Evolutionary conservation across 2,329 filamentous ascomycete species (phyloP).

Genomic region (Epichloe typhina): DNA sequence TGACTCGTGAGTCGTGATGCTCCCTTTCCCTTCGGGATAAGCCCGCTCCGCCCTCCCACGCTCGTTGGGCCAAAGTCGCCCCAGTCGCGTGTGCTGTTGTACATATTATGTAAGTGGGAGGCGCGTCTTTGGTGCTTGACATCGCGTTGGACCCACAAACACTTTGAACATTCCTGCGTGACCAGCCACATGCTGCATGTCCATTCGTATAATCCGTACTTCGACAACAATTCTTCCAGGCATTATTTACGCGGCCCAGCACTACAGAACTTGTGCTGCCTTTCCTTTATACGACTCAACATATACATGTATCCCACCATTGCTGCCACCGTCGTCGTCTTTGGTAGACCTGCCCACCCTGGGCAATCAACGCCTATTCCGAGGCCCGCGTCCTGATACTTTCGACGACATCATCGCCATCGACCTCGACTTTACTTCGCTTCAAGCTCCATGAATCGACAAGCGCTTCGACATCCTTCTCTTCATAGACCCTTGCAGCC

Average conservation of each 20-base stretch:
- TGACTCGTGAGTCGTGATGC: too few species aligned
- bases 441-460: constrained; percentile 15
- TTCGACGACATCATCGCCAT: constrained; percentile 5
- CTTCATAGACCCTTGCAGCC: constrained; percentile 17
- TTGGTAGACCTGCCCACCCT: background rate
- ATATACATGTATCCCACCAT: background rate
- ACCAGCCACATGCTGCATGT: background rate
- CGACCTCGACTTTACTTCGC: constrained; percentile 4
- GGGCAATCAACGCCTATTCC: background rate
- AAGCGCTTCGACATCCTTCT: constrained; percentile 12
- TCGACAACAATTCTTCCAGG: background rate
- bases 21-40: too few species aligned
- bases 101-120: constrained; percentile 1
- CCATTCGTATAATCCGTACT: background rate
- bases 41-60: too few species aligned
- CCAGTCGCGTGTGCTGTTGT: constrained; percentile 1
- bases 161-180: background rate
- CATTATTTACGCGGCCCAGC: background rate
- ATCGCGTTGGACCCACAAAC: constrained; percentile 16
- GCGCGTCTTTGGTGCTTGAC: constrained; percentile 12
- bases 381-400: background rate
- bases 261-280: background rate
- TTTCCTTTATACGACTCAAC: background rate
- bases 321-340: background rate
- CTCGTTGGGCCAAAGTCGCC: too few species aligned